These are phyloP conservation scores for Wallacemonas sp. DNA, from an alignment of 208 protist genomes.

Conservation along the genomic window DNA sequence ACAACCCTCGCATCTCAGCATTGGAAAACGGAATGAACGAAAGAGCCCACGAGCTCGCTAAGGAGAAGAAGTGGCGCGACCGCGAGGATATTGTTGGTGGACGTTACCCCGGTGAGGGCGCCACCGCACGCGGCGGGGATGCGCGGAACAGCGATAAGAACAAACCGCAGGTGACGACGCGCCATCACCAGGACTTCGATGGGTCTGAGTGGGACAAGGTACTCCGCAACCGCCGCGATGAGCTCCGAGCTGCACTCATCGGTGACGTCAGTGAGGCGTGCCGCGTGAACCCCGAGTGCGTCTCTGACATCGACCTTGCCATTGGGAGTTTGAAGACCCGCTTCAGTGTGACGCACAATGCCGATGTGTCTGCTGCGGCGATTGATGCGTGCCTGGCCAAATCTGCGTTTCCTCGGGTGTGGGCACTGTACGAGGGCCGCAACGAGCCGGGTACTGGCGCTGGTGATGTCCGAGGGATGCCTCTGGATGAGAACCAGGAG, in stretches of 20 bases:
- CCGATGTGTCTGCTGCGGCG: neutral
- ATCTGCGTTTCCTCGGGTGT: neutral
- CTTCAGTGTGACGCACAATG: neutral
- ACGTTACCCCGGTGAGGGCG: neutral
- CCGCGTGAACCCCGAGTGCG: neutral
- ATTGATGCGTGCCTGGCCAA: neutral
- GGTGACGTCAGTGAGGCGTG: constrained; percentile 8
- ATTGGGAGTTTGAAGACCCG: constrained; percentile 3
- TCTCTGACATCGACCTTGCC: constrained; percentile 4
- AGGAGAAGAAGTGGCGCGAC: constrained; percentile 18
- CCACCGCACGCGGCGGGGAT: neutral
- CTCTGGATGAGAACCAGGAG: constrained; percentile 32
- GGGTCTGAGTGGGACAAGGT: neutral
- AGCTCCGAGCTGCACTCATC: constrained; percentile 1
- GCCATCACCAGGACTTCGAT: neutral
- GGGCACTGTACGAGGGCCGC: constrained; percentile 1
- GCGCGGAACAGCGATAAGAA: neutral
- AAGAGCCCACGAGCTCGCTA: constrained; percentile 31
- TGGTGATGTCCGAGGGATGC: constrained; percentile 16
- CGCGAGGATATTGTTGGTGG: constrained; percentile 20
- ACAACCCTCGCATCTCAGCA: neutral
- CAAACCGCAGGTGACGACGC: neutral
- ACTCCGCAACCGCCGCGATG: neutral
- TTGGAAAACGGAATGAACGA: constrained; percentile 45
- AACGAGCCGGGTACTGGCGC: neutral